Percentiles rank a stretch among this genome's conserved stretches.
phyloP scores from a whole-genome alignment of 2,329 filamentous ascomycete species.

The Pezicula rhizophila region DNA sequence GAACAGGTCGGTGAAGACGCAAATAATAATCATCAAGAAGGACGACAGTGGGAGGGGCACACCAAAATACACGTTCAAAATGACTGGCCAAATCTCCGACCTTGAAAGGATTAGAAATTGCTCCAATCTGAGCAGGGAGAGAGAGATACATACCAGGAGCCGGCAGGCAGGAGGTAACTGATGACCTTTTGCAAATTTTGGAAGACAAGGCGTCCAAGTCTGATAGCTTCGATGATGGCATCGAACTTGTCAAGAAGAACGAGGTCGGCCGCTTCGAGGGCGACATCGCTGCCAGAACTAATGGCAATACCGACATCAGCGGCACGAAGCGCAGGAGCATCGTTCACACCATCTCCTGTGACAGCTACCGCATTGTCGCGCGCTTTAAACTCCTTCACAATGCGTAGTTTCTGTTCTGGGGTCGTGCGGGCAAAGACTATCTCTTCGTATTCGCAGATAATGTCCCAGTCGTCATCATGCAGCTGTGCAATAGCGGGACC shows the following conservation, averaged over 20 bases:
- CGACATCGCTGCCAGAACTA: slow-evolving; percentile 56
- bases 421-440: slow-evolving; percentile 60
- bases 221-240: slow-evolving; percentile 50
- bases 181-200: no score
- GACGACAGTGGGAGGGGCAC: no score
- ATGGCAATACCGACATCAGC: slow-evolving; percentile 60
- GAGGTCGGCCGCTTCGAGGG: slow-evolving; percentile 51
- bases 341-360: slow-evolving; percentile 57
- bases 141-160: no score
- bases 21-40: no score
- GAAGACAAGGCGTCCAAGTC: slow-evolving; percentile 52
- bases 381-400: slow-evolving; percentile 54
- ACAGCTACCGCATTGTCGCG: slow-evolving; percentile 58
- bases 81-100: no score
- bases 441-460: no score
- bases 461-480: slow-evolving; percentile 41
- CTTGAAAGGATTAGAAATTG: no score
- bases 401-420: slow-evolving; percentile 57
- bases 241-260: slow-evolving; percentile 53
- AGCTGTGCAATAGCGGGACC: slow-evolving; percentile 57
- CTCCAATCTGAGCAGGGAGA: no score
- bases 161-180: no score
- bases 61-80: no score
- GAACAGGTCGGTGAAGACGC: no score
- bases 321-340: slow-evolving; percentile 54